phyloP scores from a whole-genome alignment of 2,329 filamentous ascomycete species.

The Exophiala mesophila region DNA sequence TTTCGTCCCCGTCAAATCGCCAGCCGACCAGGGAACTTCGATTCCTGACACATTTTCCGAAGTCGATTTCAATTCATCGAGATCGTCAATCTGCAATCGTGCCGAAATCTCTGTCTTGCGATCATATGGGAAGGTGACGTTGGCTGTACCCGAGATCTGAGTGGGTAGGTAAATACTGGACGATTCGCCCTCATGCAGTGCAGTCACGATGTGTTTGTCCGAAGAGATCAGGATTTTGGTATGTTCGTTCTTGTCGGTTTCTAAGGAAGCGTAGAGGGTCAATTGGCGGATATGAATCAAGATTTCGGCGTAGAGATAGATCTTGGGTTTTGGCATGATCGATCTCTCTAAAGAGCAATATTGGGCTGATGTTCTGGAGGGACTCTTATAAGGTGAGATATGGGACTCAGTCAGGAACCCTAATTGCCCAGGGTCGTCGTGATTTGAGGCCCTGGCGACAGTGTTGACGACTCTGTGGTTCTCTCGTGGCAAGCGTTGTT shows the following conservation, averaged over 20 bases:
- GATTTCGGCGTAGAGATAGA: slow-evolving; percentile 54
- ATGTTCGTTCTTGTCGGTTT: slow-evolving; percentile 38
- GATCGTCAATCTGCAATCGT: slow-evolving; percentile 49
- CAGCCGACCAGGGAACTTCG: slow-evolving; percentile 27
- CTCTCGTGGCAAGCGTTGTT: no score
- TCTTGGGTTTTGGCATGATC: slow-evolving; percentile 20
- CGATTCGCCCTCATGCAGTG: slow-evolving; percentile 43
- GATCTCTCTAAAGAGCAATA: no score
- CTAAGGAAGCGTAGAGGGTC: slow-evolving; percentile 52
- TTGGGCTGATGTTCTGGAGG: no score
- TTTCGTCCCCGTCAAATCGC: slow-evolving; percentile 36
- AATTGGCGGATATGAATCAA: slow-evolving; percentile 57
- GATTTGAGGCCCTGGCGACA: no score
- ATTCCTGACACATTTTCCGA: slow-evolving; percentile 11
- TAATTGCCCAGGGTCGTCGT: no score
- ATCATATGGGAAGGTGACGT: slow-evolving; percentile 46
- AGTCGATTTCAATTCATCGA: slow-evolving; percentile 15
- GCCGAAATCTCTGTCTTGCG: slow-evolving; percentile 47
- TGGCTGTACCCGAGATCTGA: slow-evolving; percentile 40
- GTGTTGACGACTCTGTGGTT: no score
- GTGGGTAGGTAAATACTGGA: slow-evolving; percentile 45
- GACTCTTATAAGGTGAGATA: no score
- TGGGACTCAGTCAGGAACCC: no score
- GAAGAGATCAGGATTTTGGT: slow-evolving; percentile 43
- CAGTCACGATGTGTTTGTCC: slow-evolving; percentile 40